These are phyloP conservation scores for Talaromyces piceae DNA, from an alignment of 2,329 filamentous ascomycete genomes.

Conservation along the genomic window DNA sequence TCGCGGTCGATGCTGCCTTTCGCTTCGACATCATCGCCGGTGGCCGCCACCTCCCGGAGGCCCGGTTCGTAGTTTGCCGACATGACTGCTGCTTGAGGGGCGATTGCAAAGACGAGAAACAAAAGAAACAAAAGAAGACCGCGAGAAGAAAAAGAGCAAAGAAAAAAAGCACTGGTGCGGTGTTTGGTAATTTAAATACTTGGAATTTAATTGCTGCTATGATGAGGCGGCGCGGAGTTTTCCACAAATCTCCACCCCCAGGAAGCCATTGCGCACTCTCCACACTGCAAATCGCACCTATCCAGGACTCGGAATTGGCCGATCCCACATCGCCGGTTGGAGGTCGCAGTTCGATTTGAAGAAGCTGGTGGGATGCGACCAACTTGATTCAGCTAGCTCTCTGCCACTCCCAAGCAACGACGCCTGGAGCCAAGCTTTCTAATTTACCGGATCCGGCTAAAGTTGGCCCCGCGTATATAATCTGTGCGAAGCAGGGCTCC, in stretches of 20 bases:
- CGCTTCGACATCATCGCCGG: not conserved
- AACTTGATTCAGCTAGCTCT: not conserved
- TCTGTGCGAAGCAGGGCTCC: not conserved
- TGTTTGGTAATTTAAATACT: not conserved
- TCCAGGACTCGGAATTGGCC: not conserved
- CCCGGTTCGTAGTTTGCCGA: slow-evolving; percentile 1
- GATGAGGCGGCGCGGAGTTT: not conserved
- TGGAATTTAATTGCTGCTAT: not conserved
- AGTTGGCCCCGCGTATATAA: too few species aligned
- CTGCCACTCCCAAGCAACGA: too few species aligned
- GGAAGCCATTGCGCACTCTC: not conserved
- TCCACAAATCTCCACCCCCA: not conserved
- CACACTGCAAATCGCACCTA: not conserved
- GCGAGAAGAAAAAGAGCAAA: not conserved
- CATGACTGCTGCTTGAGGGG: not conserved
- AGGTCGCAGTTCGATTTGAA: not conserved
- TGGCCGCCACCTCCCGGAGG: not conserved
- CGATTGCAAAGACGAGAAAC: not conserved
- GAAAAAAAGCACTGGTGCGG: not conserved
- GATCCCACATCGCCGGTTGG: not conserved
- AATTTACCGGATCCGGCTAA: too few species aligned
- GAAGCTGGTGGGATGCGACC: not conserved
- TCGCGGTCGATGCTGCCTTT: not conserved
- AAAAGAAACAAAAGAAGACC: not conserved
- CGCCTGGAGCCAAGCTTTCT: too few species aligned